phyloP scores from a whole-genome alignment of 2,329 filamentous ascomycete genomes.

The Laburnicola sp. region DNA sequence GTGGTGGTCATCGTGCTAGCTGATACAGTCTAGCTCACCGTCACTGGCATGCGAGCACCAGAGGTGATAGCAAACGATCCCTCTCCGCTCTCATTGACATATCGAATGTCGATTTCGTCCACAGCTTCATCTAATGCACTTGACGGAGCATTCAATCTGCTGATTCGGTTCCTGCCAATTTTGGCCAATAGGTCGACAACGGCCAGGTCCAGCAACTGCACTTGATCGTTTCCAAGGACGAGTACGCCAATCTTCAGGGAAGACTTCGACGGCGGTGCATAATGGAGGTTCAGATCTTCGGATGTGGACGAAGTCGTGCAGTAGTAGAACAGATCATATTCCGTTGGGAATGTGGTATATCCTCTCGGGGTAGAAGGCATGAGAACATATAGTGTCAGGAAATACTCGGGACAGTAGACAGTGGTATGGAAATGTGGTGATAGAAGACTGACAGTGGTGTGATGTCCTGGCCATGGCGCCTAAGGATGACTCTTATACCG shows the following conservation, averaged over 20 bases:
- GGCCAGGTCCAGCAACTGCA: constrained; percentile 41
- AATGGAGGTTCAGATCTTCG: constrained; percentile 37
- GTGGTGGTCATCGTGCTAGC: constrained; percentile 22
- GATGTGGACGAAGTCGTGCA: constrained; percentile 42
- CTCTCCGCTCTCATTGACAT: constrained; percentile 43
- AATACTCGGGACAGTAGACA: constrained; percentile 2
- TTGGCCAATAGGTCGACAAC: constrained; percentile 40
- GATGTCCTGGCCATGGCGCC: constrained; percentile 17
- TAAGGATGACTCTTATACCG: constrained; percentile 32
- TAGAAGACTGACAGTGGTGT: constrained; percentile 14
- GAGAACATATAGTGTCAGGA: constrained; percentile 7
- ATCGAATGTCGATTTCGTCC: constrained; percentile 44
- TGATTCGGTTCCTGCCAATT: constrained; percentile 34
- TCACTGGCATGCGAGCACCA: constrained; percentile 42
- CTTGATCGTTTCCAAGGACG: constrained; percentile 30
- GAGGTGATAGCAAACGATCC: constrained; percentile 42
- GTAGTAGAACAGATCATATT: constrained; percentile 43
- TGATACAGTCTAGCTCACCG: constrained; percentile 40
- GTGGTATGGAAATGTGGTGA: constrained; percentile 9
- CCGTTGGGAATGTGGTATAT: constrained; percentile 39
- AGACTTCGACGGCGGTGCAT: constrained; percentile 39
- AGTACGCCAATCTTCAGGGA: constrained; percentile 41
- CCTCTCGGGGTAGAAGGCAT: constrained; percentile 42
- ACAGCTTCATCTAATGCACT: constrained; percentile 35
- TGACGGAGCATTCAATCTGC: constrained; percentile 27